Evolutionary conservation across 192 early-diverging fungal species (phyloP).

Genomic region (Coemansia sp.): DNA sequence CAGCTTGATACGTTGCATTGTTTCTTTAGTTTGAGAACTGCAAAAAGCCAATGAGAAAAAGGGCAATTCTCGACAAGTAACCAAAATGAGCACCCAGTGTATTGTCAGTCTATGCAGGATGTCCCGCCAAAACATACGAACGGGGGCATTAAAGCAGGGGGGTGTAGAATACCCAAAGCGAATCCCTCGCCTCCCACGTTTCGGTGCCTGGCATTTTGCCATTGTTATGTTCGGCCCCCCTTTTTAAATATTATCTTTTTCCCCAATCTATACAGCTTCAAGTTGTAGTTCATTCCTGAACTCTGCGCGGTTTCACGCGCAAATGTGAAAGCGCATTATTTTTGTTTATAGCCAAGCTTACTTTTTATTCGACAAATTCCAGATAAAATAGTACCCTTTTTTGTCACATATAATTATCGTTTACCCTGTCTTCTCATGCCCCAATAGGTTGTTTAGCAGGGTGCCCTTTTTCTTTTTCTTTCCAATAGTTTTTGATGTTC

Average conservation of each 20-base stretch:
- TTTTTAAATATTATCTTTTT: no score
- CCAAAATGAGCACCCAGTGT: not conserved
- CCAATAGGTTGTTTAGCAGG: no score
- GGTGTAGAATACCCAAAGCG: slow-evolving; percentile 1
- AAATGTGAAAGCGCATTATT: slow-evolving; percentile 13
- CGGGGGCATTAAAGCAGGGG: slow-evolving; percentile 4
- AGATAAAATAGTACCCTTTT: slow-evolving; percentile 18
- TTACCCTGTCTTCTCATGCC: not conserved
- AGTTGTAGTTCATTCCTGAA: no score
- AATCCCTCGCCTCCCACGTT: slow-evolving; percentile 23
- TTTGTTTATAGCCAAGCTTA: slow-evolving; percentile 2
- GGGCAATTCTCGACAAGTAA: slow-evolving; percentile 12
- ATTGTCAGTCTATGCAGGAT: slow-evolving; percentile 9
- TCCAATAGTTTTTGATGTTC: slow-evolving; percentile 19
- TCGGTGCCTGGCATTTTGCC: slow-evolving; percentile 8
- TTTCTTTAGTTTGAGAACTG: not conserved
- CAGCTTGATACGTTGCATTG: no score
- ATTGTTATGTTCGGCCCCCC: slow-evolving; percentile 8
- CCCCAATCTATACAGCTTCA: slow-evolving; percentile 3
- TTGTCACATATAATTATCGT: slow-evolving; percentile 14
- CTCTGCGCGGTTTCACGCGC: slow-evolving; percentile 4
- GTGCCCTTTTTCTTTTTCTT: slow-evolving; percentile 17
- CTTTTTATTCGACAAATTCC: slow-evolving; percentile 11
- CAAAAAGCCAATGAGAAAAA: slow-evolving; percentile 11
- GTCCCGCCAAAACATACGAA: not conserved